Base-by-base conservation (phyloP, 208 protist species). In the Crithidia expoeki region DNA sequence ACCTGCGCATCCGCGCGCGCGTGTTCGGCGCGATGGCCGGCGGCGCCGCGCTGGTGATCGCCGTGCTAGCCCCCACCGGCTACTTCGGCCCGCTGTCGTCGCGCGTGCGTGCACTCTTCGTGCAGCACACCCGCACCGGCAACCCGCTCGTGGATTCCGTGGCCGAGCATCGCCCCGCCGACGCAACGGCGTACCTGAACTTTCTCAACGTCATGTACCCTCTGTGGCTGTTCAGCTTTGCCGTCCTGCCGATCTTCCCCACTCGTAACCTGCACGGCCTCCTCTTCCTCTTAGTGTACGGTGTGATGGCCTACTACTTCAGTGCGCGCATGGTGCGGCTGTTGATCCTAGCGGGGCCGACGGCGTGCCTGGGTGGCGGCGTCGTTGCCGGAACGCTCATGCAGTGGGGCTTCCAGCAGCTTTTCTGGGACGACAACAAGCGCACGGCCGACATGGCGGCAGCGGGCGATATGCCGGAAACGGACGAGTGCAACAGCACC, bases 221-320 rank as follows among this genome's bases (percentile, higher is more conserved):
- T 30, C n/a, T n/a, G n/a, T n/a, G n/a, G n/a, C n/a, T n/a, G n/a
- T n/a, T n/a, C n/a, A n/a, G n/a, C n/a, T n/a, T n/a, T n/a, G n/a
- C n/a, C n/a, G n/a, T n/a, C n/a, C n/a, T n/a, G n/a, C n/a, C n/a
- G n/a, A 68, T 14, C 42, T 34, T 36, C 25, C 59, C 2, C 52
- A 51, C 27, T 62, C 71, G 14, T 30, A 52, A 27, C 25, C 42
- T 7, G 69, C 76, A 3, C 36, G 57, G 46, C 34, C 27, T 62
- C 71, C 46, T 70, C 2, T 94, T 94, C 70, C 19, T 81, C 23
- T 11, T 88, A 1, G 42, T 73, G 14, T 86, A 87, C n/a, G 92
- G 92, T 62, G 5, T 88, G 16, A 4, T 88, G 7, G 30, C 64
- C 23, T 90, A 85, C 47, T 60, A 44, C 21, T 1, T 84, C 16